Evolutionary conservation across 352 stramenopile genomes (phyloP), one percentile per base, ranked within the genome.

Genomic region (Phytophthora fragariaefolia): DNA sequence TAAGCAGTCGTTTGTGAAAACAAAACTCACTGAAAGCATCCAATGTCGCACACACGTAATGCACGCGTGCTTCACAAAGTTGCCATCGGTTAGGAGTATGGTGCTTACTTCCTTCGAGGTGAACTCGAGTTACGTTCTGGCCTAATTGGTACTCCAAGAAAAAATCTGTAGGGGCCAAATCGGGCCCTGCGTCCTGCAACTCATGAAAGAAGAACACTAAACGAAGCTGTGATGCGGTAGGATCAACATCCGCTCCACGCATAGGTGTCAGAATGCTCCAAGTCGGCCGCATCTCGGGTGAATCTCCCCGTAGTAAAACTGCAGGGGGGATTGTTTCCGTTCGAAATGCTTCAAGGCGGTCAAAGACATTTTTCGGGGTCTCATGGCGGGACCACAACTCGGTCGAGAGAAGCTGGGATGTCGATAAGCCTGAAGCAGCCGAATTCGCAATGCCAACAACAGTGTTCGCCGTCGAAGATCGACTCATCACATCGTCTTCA

Each of bases 191-290:
- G 49, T 95, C 87, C 50, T 95, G 87, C 2, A 95, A 63, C 53
- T 95, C 87, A 48, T 95, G 85, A 53, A 95, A 95, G 69, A 95
- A 91, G 46, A 95, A 86, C 26, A 87, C 74, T 13, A 95, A 48
- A 1, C 85, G 82, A 30, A 95, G 63, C 34, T 93, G 82, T 0
- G 80, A 64, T 32, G 74, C 82, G 10, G 77, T 93, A n/a, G 85
- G 87, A n/a, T 95, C 87, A 6, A 95, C 71, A 18, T 91, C 83
- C 8, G 53, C 43, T 13, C 80, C 85, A 20, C 51, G 52, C 22
- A 70, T 22, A 0, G 69, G 58, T 5, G 52, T 63, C 15, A 73
- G 18, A 6, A 24, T 59, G 23, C 45, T 70, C 58, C 51, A 69
- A 10, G 57, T 62, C 38, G 68, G 58, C 1, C 51, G 24, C 13